phyloP scores from a whole-genome alignment of 2,329 filamentous ascomycete species.

The Ophiostoma sp. region DNA sequence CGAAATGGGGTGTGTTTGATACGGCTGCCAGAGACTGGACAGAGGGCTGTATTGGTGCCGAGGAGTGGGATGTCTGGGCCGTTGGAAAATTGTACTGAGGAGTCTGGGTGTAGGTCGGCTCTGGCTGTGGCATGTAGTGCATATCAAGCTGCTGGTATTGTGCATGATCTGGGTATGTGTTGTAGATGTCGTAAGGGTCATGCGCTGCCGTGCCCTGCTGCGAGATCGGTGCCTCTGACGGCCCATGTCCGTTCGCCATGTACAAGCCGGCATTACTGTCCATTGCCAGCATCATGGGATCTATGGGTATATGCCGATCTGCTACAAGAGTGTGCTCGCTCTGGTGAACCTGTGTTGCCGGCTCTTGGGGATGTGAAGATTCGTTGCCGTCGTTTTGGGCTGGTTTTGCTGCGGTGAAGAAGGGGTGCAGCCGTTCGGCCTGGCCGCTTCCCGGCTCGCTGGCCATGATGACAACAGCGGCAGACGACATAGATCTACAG shows the following conservation, averaged over 20 bases:
- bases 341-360: background rate
- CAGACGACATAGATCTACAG: conserved; percentile 39
- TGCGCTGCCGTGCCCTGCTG: background rate
- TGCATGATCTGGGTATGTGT: background rate
- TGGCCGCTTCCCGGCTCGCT: conserved; percentile 35
- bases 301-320: background rate
- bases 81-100: background rate
- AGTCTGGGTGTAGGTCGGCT: background rate
- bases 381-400: conserved; percentile 15
- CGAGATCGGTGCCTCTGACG: background rate
- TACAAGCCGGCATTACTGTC: background rate
- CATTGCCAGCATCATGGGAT: background rate
- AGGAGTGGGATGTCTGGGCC: background rate
- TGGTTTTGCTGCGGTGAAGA: conserved; percentile 41
- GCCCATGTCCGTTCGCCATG: background rate
- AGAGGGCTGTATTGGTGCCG: background rate
- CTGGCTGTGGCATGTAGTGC: background rate
- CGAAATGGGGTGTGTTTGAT: background rate
- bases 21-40: background rate
- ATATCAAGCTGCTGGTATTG: background rate
- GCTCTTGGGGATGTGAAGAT: background rate
- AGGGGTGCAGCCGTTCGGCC: conserved; percentile 50
- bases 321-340: conserved; percentile 18
- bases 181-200: background rate
- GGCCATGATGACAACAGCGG: conserved; percentile 43